These are phyloP conservation scores for Aspergillus glaucus DNA, from an alignment of 2,329 filamentous ascomycete species.

Conservation along the genomic window DNA sequence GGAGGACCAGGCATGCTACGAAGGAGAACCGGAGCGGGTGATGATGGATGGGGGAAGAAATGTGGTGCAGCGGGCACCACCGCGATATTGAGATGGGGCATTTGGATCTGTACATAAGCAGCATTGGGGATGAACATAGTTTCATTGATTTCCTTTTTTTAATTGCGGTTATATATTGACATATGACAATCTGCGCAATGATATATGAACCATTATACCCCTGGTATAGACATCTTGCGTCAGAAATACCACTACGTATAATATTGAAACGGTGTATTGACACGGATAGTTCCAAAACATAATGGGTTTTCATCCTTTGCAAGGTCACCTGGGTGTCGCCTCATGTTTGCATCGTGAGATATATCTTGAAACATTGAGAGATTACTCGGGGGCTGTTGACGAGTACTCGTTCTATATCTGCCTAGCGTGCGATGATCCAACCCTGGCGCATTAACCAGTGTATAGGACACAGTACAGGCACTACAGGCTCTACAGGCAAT, in stretches of 20 bases:
- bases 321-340: not conserved
- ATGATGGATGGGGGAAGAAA: slow-evolving; percentile 25
- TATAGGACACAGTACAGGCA: too few species aligned
- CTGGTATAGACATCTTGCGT: slow-evolving; percentile 3
- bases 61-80: slow-evolving; percentile 25
- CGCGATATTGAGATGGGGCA: slow-evolving; percentile 23
- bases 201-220: not conserved
- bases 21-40: slow-evolving; percentile 28
- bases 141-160: not conserved
- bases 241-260: slow-evolving; percentile 9
- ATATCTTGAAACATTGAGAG: too few species aligned
- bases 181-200: not conserved
- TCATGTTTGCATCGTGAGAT: too few species aligned
- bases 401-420: too few species aligned
- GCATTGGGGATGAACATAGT: not conserved
- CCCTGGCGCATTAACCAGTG: too few species aligned
- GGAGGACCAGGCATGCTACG: slow-evolving; percentile 31
- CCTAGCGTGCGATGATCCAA: too few species aligned
- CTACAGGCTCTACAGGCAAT: too few species aligned
- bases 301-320: slow-evolving; percentile 2
- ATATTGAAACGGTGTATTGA: not conserved
- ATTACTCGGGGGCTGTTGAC: too few species aligned
- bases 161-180: too few species aligned
- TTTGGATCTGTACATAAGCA: not conserved
- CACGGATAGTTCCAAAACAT: slow-evolving; percentile 1